Conservation (phyloP, 176 grass and related monocot genomes). For the Tillandsia leiboldiana region DNA sequence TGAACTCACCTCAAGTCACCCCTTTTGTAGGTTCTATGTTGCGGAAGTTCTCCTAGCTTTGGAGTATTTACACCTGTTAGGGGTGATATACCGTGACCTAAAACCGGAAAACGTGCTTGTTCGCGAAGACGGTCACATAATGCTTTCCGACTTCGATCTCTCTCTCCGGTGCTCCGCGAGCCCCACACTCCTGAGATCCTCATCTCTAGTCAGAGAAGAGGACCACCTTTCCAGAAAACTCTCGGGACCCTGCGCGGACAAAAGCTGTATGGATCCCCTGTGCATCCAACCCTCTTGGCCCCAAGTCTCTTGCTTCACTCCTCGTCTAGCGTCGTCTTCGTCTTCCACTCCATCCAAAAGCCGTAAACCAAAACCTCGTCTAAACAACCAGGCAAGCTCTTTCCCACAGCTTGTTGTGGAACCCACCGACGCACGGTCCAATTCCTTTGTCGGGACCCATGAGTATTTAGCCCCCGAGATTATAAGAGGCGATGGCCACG, state of each 20-base stretch:
- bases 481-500: conserved; percentile 93
- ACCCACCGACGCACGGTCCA: conserved; percentile 73
- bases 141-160: conserved; percentile 97
- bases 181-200: conserved; percentile 74
- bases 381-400: conserved; percentile 37
- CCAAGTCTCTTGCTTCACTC: conserved; percentile 83
- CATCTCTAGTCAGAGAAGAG: conserved; percentile 58
- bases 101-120: conserved; percentile 99
- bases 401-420: conserved; percentile 88
- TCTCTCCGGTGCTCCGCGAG: conserved; percentile 90
- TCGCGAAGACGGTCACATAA: conserved; percentile 96
- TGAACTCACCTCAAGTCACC: neutral
- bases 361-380: conserved; percentile 37
- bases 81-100: conserved; percentile 94
- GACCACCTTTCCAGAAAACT: conserved; percentile 37
- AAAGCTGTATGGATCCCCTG: conserved; percentile 82
- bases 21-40: conserved; percentile 68
- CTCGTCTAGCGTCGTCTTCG: conserved; percentile 59
- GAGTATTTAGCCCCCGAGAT: conserved; percentile 96
- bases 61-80: conserved; percentile 98
- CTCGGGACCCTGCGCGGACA: conserved; percentile 74
- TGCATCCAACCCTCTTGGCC: conserved; percentile 81
- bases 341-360: conserved; percentile 29
- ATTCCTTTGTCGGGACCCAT: conserved; percentile 92
- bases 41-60: conserved; percentile 86